Evolutionary conservation across 441 rosid species (phyloP), one percentile per base, ranked within the genome.

Genomic region (Flueggea neowawraea): DNA sequence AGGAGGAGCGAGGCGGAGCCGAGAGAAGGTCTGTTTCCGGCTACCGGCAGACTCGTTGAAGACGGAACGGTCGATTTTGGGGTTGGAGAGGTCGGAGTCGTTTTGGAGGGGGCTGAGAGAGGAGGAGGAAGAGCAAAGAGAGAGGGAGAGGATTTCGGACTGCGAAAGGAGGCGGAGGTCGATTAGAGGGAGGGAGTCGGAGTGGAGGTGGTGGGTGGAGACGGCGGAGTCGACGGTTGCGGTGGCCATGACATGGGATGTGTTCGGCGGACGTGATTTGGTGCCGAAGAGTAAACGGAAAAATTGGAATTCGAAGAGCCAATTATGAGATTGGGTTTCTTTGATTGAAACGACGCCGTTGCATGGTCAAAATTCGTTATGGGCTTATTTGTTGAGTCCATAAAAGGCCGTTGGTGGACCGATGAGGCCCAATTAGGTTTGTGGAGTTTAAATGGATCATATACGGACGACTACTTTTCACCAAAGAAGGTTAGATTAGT

Each of bases 41-140:
- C 96, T 86, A 0, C 97, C 97, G 55, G 98, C 95, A 54, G 97
- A 94, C 62, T 94, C 98, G 54, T 90, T 94, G 83, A 94, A 94
- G 63, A 90, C 85, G 67, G 96, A 82, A 48, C 89, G 93, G 67
- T 94, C 98, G 62, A 94, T 85, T 70, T 79, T 89, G n/a, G 84
- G 96, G 52, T 82, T 84, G 41, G 80, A 61, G 51, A 82, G 69
- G 54, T 77, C 95, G 69, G 75, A 64, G 16, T 69, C 78, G 74
- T 64, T 58, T 15, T 55, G 79, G 16, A 32, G 79, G 60, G 67
- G 45, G 61, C 73, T 54, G 59, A 70, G 41, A 63, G 83, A 67
- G 55, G 84, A 59, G 68, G 80, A 60, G 61, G 89, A 71, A 51
- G 83, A 77, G 73, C 72, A 80, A 57, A 63, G 66, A 17, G 90